These are phyloP conservation scores for Dipodascus geniculatus DNA, from an alignment of 805 yeast species.

Conservation along the genomic window DNA sequence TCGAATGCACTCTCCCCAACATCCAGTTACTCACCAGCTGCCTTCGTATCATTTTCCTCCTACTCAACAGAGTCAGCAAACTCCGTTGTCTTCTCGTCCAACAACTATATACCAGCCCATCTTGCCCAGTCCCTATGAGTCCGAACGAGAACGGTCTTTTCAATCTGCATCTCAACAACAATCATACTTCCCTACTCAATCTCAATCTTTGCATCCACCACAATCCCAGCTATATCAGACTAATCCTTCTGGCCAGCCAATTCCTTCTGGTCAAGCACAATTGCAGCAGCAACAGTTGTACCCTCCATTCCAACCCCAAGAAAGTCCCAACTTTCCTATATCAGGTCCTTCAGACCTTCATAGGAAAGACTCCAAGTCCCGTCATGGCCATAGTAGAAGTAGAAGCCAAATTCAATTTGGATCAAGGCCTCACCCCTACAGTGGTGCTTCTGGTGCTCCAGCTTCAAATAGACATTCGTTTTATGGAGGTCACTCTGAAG, in stretches of 20 bases:
- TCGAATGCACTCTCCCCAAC: background rate
- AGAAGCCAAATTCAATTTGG: constrained; percentile 1
- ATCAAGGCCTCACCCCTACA: background rate
- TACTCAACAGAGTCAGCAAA: background rate
- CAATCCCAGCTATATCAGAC: background rate
- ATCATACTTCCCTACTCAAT: background rate
- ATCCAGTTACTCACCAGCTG: background rate
- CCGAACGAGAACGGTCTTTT: background rate
- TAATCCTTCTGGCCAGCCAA: background rate
- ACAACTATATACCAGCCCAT: background rate
- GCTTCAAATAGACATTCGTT: background rate
- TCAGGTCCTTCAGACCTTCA: background rate
- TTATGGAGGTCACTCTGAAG: background rate
- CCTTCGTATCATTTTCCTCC: background rate
- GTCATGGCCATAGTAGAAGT: background rate
- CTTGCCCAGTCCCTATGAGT: background rate
- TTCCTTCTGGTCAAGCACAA: background rate
- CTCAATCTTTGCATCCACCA: background rate
- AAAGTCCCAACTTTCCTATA: background rate
- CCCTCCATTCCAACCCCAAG: background rate
- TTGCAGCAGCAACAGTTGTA: background rate
- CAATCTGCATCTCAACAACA: background rate
- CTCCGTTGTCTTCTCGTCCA: too few species aligned
- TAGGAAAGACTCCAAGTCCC: background rate
- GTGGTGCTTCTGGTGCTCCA: background rate